These are phyloP conservation scores for Sphaerostilbella broomeana DNA, from an alignment of 2,329 filamentous ascomycete genomes.

Conservation along the genomic window DNA sequence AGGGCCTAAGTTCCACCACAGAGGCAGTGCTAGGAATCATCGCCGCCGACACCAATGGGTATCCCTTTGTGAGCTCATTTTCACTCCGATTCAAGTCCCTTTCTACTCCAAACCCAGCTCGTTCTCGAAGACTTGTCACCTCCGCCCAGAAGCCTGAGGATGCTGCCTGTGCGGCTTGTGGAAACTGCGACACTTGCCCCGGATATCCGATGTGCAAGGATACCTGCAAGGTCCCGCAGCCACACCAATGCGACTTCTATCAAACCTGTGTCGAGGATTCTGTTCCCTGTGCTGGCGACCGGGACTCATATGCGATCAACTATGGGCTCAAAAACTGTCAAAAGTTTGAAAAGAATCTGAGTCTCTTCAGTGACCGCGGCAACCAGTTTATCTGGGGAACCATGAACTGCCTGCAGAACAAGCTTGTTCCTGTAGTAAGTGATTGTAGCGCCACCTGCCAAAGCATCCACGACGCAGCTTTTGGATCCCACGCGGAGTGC, in stretches of 20 bases:
- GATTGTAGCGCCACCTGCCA: constrained; percentile 9
- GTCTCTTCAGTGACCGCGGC: constrained; percentile 4
- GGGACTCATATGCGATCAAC: constrained; percentile 4
- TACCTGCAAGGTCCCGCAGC: constrained; percentile 3
- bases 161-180: not conserved
- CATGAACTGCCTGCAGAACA: constrained; percentile 11
- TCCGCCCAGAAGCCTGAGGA: not conserved
- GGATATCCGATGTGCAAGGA: constrained; percentile 7
- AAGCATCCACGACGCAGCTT: constrained; percentile 7
- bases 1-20: constrained; percentile 3
- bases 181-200: not conserved
- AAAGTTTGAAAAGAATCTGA: constrained; percentile 6
- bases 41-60: constrained; percentile 7
- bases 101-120: not conserved
- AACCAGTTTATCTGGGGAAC: constrained; percentile 9
- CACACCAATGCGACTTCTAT: constrained; percentile 9
- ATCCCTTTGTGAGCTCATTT: constrained; percentile 9
- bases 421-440: constrained; percentile 4
- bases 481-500: constrained; percentile 8
- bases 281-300: constrained; percentile 1
- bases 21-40: constrained; percentile 8
- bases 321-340: constrained; percentile 8
- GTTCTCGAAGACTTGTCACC: not conserved
- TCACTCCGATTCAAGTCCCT: constrained; percentile 1
- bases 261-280: constrained; percentile 8